These are phyloP conservation scores for Zymoseptoria crescenta DNA, from an alignment of 2,329 filamentous ascomycete species.

Conservation along the genomic window DNA sequence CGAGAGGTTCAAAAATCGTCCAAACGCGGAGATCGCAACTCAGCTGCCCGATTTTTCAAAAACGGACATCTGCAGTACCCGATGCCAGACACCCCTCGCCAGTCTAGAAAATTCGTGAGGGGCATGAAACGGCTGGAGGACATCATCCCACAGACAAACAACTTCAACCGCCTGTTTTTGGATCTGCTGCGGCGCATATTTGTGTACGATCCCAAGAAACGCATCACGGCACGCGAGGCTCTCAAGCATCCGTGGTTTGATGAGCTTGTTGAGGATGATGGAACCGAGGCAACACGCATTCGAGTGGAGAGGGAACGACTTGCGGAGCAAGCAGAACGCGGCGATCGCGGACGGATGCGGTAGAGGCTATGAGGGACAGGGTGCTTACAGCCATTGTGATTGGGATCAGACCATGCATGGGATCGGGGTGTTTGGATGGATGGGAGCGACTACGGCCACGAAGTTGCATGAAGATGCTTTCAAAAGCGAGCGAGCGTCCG, in stretches of 20 bases:
- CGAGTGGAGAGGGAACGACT: constrained; percentile 24
- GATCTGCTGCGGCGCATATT: constrained; percentile 57
- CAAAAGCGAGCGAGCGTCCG: not conserved
- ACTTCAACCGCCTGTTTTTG: constrained; percentile 56
- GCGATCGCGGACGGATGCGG: not conserved
- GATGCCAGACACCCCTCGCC: constrained; percentile 53
- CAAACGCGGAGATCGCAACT: constrained; percentile 25
- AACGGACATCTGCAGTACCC: constrained; percentile 54
- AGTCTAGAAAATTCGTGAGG: constrained; percentile 58
- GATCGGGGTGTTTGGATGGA: not conserved
- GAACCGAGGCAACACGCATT: constrained; percentile 56
- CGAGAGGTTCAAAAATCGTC: constrained; percentile 24
- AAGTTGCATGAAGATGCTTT: not conserved
- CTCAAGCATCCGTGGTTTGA: constrained; percentile 61
- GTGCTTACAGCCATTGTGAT: not conserved
- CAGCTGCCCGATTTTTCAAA: constrained; percentile 25
- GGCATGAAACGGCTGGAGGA: constrained; percentile 58
- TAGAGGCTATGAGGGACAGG: not conserved
- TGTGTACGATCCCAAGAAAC: constrained; percentile 57
- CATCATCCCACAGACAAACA: constrained; percentile 50
- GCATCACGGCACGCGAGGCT: constrained; percentile 57
- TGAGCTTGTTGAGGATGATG: constrained; percentile 56
- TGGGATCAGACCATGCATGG: not conserved
- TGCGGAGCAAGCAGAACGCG: constrained; percentile 10
- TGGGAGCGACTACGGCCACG: not conserved